Base-by-base conservation (phyloP, 768 basidiomycete genomes). In the Hypholoma sublateritium region DNA sequence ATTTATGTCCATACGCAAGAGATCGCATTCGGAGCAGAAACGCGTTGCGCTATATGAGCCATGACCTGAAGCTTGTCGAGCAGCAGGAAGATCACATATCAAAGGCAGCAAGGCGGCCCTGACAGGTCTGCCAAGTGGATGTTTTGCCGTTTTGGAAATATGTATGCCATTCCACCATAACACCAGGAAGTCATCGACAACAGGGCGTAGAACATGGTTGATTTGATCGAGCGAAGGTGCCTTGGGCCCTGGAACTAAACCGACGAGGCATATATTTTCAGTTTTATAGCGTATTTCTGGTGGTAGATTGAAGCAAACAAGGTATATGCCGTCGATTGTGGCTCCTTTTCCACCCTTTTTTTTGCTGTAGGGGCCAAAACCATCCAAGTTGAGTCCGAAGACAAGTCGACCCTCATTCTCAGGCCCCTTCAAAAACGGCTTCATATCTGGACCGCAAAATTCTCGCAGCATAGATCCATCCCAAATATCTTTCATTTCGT, bases 171-270 rank as follows among this genome's bases (percentile, higher is more conserved):
- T n/a, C 7, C 57, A 0, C 71, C 73, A 80, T 3, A 73, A 56
- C 0, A 46, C 11, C 0, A 72, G 36, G 0, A 79, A 62, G 41
- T 77, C 69, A 45, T 75, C 66, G 14, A 79, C 68, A 8, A 79
- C 67, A 2, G 71, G 74, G 0, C 42, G 13, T 2, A 80, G 58
- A 12, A 74, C 37, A 45, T 76, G 70, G 34, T 79, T 77, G 6
- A 78, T 65, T 48, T 77, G 63, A 0, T 67, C 34, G 0, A 65
- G 54, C 0, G 60, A 63, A 1, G 77, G 74, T 21, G 71, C 65
- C 0, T 65, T 57, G 0, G 77, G 77, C 0, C 77, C 76, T 4
- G 75, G 75, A 32, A 77, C 72, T 54, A 78, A 53, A 0, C 69
- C 75, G 2, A 64, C 62, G 7, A 67, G 58, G 55, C 66, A 78